phyloP scores from a whole-genome alignment of 2,329 filamentous ascomycete genomes.

The Fusarium nodosum region DNA sequence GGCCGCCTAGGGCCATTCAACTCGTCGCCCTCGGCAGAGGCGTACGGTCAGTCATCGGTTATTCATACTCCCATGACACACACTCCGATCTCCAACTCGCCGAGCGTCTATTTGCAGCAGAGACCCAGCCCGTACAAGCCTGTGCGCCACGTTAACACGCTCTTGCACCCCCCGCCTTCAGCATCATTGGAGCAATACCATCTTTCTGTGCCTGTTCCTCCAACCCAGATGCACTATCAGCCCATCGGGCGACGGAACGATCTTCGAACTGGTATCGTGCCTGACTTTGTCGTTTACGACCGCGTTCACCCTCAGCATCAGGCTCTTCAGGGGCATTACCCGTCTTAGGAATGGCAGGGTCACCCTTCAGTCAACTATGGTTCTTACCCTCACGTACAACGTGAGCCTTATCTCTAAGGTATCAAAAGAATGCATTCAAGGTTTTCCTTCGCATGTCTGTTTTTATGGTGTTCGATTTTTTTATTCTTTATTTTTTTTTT shows the following conservation, averaged over 20 bases:
- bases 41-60: constrained; percentile 66
- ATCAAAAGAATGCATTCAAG: constrained; percentile 1
- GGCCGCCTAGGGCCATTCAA: constrained; percentile 61
- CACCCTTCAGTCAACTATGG: constrained; percentile 17
- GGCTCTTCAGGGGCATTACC: constrained; percentile 53
- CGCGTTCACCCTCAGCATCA: constrained; percentile 52
- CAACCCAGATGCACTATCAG: constrained; percentile 86
- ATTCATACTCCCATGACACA: constrained; percentile 70
- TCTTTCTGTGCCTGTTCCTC: constrained; percentile 68
- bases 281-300: constrained; percentile 66
- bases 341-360: constrained; percentile 53
- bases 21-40: constrained; percentile 78
- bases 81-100: constrained; percentile 82
- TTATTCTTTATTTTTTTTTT: constrained; percentile 9
- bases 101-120: constrained; percentile 88
- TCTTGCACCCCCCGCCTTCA: constrained; percentile 89
- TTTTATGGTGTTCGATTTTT: constrained; percentile 32
- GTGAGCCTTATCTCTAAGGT: constrained; percentile 16
- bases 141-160: constrained; percentile 87
- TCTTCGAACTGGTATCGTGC: constrained; percentile 77
- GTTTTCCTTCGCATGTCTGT: constrained; percentile 17
- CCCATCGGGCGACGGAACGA: constrained; percentile 78
- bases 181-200: constrained; percentile 82
- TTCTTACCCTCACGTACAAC: background rate
- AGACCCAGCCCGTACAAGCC: constrained; percentile 93